Evolutionary conservation across 176 grass and related monocot genomes (phyloP).

Genomic region (Carex parvula): DNA sequence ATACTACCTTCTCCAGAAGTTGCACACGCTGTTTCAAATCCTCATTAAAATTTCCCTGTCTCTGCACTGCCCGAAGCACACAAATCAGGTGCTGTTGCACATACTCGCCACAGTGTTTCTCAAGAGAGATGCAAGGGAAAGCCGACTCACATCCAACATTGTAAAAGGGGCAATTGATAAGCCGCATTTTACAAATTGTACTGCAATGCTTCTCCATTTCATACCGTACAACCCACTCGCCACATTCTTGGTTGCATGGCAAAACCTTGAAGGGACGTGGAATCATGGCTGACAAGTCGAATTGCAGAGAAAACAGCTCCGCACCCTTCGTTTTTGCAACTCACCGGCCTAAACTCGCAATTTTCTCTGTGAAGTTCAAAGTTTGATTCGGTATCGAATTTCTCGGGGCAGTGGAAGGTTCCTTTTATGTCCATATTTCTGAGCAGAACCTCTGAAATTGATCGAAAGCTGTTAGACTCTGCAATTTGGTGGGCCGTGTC

Average conservation of each 20-base stretch:
- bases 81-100: slow-evolving; percentile 58
- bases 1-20: slow-evolving; percentile 76
- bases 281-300: slow-evolving; percentile 56
- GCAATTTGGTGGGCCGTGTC: slow-evolving; percentile 52
- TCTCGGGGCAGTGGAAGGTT: slow-evolving; percentile 36
- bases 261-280: slow-evolving; percentile 57
- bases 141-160: slow-evolving; percentile 65
- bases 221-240: slow-evolving; percentile 44
- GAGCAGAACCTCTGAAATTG: slow-evolving; percentile 26
- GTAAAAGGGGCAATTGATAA: slow-evolving; percentile 78
- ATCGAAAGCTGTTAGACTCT: slow-evolving; percentile 46
- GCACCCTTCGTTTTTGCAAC: slow-evolving; percentile 40
- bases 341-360: slow-evolving; percentile 30
- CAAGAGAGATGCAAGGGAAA: slow-evolving; percentile 63
- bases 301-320: slow-evolving; percentile 37
- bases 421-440: slow-evolving; percentile 44
- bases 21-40: slow-evolving; percentile 60
- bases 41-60: slow-evolving; percentile 42
- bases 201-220: slow-evolving; percentile 75
- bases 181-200: slow-evolving; percentile 62
- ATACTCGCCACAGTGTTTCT: slow-evolving; percentile 53
- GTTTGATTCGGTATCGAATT: slow-evolving; percentile 23
- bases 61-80: slow-evolving; percentile 52
- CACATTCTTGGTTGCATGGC: slow-evolving; percentile 60
- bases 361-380: slow-evolving; percentile 25